Evolutionary conservation across 2,329 filamentous ascomycete species (phyloP).

Genomic region (Macroventuria anomochaeta): DNA sequence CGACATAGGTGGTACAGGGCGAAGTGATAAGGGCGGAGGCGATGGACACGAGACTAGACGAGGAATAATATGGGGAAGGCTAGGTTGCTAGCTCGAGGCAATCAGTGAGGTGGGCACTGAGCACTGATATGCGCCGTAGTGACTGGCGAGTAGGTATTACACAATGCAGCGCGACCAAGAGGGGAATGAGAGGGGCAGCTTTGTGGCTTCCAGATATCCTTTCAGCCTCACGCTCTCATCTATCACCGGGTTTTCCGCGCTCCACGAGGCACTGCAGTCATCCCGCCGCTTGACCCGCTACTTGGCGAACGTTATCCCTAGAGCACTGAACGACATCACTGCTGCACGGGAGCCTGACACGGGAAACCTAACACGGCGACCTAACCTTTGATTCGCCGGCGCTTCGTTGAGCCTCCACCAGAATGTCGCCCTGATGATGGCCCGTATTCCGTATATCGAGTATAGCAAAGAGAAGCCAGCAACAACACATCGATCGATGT

Average conservation of each 20-base stretch:
- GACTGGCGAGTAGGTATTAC: neutral
- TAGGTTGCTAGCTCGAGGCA: conserved; percentile 10
- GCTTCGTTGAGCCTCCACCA: neutral
- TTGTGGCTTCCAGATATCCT: conserved; percentile 1
- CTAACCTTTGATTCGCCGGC: neutral
- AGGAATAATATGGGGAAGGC: conserved; percentile 28
- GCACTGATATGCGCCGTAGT: conserved; percentile 4
- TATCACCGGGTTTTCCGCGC: neutral
- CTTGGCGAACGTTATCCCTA: neutral
- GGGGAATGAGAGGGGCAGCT: conserved; percentile 4
- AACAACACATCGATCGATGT: neutral
- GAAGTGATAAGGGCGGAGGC: conserved; percentile 10
- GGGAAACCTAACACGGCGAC: neutral
- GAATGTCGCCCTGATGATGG: neutral
- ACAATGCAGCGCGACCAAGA: neutral
- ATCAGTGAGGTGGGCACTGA: neutral
- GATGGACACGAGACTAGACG: conserved; percentile 2
- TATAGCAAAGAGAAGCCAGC: too few species aligned
- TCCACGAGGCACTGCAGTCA: conserved; percentile 2
- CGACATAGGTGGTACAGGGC: conserved; percentile 9
- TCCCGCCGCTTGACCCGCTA: neutral
- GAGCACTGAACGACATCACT: neutral
- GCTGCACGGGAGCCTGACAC: neutral
- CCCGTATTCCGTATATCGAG: neutral
- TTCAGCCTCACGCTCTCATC: conserved; percentile 8